Base-by-base conservation (phyloP, 2,329 filamentous ascomycete species). In the Sphaceloma murrayae region DNA sequence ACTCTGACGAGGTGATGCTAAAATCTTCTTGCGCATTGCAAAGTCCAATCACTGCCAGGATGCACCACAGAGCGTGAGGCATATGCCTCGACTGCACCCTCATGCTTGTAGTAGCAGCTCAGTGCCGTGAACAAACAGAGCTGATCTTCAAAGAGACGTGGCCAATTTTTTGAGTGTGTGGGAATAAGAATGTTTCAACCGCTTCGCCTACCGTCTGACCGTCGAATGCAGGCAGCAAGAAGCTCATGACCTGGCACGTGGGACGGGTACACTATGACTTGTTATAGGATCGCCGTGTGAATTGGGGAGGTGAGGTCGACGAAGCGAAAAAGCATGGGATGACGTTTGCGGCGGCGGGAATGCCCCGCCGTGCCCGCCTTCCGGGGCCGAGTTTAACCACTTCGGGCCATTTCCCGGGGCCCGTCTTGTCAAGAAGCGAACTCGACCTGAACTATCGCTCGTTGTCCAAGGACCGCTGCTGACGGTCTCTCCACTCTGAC, bases 1-100 rank as follows among this genome's bases (percentile, higher is more conserved):
- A 51, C 14, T 43, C 43, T 18, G 36, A 40, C 9, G 48, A 49
- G 7, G 49, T 47, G 10, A 51, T 49, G 11, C 46, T 49, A 22
- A 51, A 51, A 19, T 51, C 49, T 8, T 26, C 31, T 16, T 45
- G 42, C 19, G 42, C 42, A n/a, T 7, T 30, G 24, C 19, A 19
- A 5, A 16, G 26, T 29, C 36, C 24, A 10, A 24, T 26, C 3
- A 27, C 11, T 18, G 26, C 11, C 6, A 22, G 26, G 16, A 38
- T 10, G 13, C 11, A 22, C 21, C 24, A 22, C 34, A 38, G 19
- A 5, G 19, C 13, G 3, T 19, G 13, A 4, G 34, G 11, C 2
- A 22, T 22, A 13, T 24, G 18, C 19, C 19, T 22, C 16, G n/a
- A 38, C 8, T 19, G 27, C 16, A n/a, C 21, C 34, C 24, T 38